A percentile compares a stretch with the other conserved stretches of the same genome.
phyloP scores from a whole-genome alignment of 2,329 filamentous ascomycete species.

The Ceratocystis cubensis region DNA sequence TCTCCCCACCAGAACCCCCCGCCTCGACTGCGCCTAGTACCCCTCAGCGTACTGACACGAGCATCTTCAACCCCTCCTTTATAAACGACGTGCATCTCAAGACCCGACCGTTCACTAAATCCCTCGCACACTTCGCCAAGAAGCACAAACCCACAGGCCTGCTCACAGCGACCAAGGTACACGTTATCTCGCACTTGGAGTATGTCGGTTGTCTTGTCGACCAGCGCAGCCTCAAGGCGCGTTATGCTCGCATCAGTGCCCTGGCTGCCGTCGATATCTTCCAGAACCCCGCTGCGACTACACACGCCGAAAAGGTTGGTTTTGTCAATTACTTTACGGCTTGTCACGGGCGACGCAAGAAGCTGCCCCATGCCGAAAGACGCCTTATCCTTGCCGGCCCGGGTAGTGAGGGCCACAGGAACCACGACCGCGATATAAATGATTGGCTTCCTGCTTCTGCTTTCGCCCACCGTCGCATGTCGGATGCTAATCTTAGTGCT shows the following conservation, averaged over 20 bases:
- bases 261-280: constrained; percentile 59
- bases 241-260: constrained; percentile 57
- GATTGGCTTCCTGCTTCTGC: too few relatives aligned
- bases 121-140: constrained; percentile 61
- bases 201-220: constrained; percentile 74
- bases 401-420: neutral
- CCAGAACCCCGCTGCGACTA: constrained; percentile 22
- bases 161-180: constrained; percentile 54
- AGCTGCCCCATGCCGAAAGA: neutral
- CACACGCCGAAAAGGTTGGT: constrained; percentile 40
- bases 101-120: constrained; percentile 56
- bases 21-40: neutral
- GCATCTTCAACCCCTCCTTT: constrained; percentile 64
- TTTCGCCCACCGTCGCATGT: neutral
- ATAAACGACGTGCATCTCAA: constrained; percentile 59
- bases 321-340: constrained; percentile 88
- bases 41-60: constrained; percentile 26
- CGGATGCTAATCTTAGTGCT: neutral
- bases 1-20: neutral
- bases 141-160: constrained; percentile 66
- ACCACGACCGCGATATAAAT: neutral
- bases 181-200: constrained; percentile 69
- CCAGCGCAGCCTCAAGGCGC: constrained; percentile 52
- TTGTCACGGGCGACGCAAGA: constrained; percentile 51
- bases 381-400: neutral